These are phyloP conservation scores for Gossypium laxum DNA, from an alignment of 441 rosid genomes.

Conservation along the genomic window DNA sequence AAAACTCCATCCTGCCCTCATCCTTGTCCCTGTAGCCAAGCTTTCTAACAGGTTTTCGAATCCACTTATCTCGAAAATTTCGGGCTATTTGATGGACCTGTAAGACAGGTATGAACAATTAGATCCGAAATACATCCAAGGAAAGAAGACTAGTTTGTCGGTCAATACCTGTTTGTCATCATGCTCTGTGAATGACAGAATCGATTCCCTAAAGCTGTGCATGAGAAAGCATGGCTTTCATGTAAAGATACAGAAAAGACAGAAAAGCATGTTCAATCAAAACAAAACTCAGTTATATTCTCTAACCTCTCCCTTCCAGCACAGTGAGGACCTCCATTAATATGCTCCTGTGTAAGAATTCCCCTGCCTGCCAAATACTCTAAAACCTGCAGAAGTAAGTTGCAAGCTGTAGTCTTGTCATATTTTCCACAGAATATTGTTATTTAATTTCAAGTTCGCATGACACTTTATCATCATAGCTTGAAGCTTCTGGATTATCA, in stretches of 20 bases:
- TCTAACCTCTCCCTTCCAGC: constrained; percentile 82
- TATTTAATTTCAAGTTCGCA: not conserved
- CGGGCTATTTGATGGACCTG: constrained; percentile 97
- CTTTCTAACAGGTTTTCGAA: constrained; percentile 59
- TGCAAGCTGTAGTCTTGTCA: constrained; percentile 11
- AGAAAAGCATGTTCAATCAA: not conserved
- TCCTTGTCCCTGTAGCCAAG: constrained; percentile 49
- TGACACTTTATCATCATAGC: not conserved
- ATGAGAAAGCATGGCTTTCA: constrained; percentile 23
- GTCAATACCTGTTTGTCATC: constrained; percentile 69
- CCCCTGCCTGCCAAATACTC: constrained; percentile 77
- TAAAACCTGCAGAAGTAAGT: constrained; percentile 51
- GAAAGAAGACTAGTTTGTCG: not conserved
- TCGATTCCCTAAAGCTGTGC: constrained; percentile 87
- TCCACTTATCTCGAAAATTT: constrained; percentile 75
- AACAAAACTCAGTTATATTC: constrained; percentile 6
- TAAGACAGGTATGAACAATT: constrained; percentile 9
- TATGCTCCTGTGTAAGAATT: constrained; percentile 69
- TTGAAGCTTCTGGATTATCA: not conserved
- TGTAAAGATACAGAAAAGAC: not conserved
- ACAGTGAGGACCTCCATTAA: constrained; percentile 70
- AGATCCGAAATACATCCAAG: constrained; percentile 2
- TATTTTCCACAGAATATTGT: not conserved
- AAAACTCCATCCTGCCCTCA: constrained; percentile 42
- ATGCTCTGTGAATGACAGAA: constrained; percentile 85